phyloP scores from a whole-genome alignment of 768 basidiomycete genomes.

The Tricholoma terreum region DNA sequence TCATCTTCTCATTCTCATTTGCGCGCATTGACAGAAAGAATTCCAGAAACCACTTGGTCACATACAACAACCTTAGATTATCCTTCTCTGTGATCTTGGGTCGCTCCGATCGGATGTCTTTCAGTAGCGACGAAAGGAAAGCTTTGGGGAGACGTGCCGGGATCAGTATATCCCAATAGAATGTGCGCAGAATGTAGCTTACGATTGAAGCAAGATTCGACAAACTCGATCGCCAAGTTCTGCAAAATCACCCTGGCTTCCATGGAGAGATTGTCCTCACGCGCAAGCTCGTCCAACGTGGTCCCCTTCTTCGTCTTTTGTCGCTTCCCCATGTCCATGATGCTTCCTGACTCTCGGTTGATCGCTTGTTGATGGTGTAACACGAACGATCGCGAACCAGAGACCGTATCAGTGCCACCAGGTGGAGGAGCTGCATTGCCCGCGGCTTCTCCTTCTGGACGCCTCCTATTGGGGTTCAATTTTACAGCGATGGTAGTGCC shows the following conservation, averaged over 20 bases:
- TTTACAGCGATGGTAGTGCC: slow-evolving; percentile 90
- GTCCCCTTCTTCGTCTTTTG: slow-evolving; percentile 56
- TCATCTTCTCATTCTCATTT: slow-evolving; percentile 40
- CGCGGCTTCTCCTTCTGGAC: slow-evolving; percentile 9
- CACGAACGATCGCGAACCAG: slow-evolving; percentile 55
- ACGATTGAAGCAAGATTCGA: slow-evolving; percentile 90
- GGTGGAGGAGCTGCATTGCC: slow-evolving; percentile 16
- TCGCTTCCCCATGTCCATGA: slow-evolving; percentile 71
- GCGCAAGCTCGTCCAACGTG: slow-evolving; percentile 63
- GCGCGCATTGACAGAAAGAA: slow-evolving; percentile 69
- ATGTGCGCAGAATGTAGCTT: slow-evolving; percentile 30
- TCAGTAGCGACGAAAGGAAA: slow-evolving; percentile 82
- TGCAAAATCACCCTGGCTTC: slow-evolving; percentile 67
- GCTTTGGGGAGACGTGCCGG: slow-evolving; percentile 42
- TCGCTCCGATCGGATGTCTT: slow-evolving; percentile 91
- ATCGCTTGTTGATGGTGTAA: slow-evolving; percentile 86
- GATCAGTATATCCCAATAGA: slow-evolving; percentile 6
- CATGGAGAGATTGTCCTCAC: slow-evolving; percentile 63
- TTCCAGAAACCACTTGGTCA: slow-evolving; percentile 89
- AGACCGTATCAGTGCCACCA: slow-evolving; percentile 21
- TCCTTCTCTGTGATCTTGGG: slow-evolving; percentile 94
- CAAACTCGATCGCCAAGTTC: slow-evolving; percentile 65
- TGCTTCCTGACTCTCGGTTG: slow-evolving; percentile 57
- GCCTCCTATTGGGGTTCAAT: slow-evolving; percentile 56
- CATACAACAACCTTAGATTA: slow-evolving; percentile 81